Conservation (phyloP, 805 yeast genomes). For the Metschnikowia noctiluminum region DNA sequence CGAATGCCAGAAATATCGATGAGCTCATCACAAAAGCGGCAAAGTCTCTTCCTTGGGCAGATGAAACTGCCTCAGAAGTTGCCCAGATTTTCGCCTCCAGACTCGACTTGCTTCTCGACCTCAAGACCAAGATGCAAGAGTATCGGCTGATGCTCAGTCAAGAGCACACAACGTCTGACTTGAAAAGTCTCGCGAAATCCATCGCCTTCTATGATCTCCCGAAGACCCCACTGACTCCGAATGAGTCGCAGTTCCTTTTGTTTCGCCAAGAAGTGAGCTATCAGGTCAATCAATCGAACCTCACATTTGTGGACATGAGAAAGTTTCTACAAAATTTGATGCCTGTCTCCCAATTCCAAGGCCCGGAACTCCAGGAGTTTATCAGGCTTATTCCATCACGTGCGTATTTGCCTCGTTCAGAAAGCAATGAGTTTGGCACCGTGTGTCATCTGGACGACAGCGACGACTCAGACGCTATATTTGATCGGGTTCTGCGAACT, state of each 20-base stretch:
- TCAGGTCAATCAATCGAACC: conserved; percentile 13
- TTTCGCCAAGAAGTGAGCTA: conserved; percentile 10
- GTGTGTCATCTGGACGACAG: conserved; percentile 18
- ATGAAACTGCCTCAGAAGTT: conserved; percentile 1
- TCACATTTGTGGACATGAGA: conserved; percentile 15
- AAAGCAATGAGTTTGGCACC: conserved; percentile 16
- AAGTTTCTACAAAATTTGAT: conserved; percentile 6
- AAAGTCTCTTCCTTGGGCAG: neutral
- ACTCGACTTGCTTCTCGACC: conserved; percentile 7
- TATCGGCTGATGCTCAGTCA: conserved; percentile 1
- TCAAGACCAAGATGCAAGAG: conserved; percentile 2
- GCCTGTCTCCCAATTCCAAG: conserved; percentile 1
- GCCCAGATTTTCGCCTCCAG: conserved; percentile 3
- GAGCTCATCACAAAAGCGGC: conserved; percentile 3
- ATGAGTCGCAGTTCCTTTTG: conserved; percentile 5
- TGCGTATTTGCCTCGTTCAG: conserved; percentile 12
- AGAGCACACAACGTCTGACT: conserved; percentile 10
- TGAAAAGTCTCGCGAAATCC: conserved; percentile 5
- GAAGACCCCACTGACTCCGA: conserved; percentile 12
- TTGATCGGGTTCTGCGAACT: conserved; percentile 23
- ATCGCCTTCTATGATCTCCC: conserved; percentile 7
- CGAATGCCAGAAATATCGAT: conserved; percentile 5
- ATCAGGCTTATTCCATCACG: conserved; percentile 15
- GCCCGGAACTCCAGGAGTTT: conserved; percentile 10
- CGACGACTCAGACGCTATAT: conserved; percentile 22